phyloP scores from a whole-genome alignment of 163 green algal species.

The Scenedesmus sp. region DNA sequence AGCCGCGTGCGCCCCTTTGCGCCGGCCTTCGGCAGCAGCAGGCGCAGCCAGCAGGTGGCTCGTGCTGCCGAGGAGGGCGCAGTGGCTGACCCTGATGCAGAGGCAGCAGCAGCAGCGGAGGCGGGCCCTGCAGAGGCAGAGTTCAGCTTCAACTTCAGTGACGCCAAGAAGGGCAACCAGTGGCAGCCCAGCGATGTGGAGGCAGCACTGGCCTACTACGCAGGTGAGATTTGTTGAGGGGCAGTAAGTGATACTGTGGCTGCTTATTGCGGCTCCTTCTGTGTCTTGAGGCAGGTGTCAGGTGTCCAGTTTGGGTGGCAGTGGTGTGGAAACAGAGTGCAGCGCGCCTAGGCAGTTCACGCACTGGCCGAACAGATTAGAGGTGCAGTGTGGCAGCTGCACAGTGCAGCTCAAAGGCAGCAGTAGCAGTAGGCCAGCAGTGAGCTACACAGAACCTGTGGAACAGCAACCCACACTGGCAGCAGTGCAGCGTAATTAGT shows the following conservation, averaged over 20 bases:
- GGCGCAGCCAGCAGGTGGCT: constrained; percentile 37
- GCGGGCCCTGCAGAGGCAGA: not conserved
- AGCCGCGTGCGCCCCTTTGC: constrained; percentile 32
- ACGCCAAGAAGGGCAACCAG: constrained; percentile 61
- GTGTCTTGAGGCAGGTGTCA: no score
- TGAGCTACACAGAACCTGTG: not conserved
- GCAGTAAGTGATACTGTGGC: no score
- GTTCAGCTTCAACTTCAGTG: constrained; percentile 49
- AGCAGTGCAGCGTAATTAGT: not conserved
- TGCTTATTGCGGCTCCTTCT: no score
- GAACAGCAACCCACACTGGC: not conserved
- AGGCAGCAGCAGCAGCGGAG: constrained; percentile 29
- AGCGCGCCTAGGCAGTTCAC: not conserved
- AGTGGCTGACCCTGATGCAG: constrained; percentile 16
- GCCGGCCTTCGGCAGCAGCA: constrained; percentile 18
- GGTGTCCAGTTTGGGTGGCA: not conserved
- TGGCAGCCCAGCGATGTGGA: constrained; percentile 65
- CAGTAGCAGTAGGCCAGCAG: not conserved
- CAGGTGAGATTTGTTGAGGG: constrained; percentile 2
- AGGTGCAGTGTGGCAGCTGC: not conserved
- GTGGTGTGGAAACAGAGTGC: not conserved
- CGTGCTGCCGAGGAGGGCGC: constrained; percentile 46
- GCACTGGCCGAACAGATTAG: not conserved
- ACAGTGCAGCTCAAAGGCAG: not conserved
- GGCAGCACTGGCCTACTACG: constrained; percentile 62